Percentiles rank a stretch among this genome's conserved stretches.
Evolutionary conservation across 768 basidiomycete genomes (phyloP).

Genomic region (Termitomyces sp.): DNA sequence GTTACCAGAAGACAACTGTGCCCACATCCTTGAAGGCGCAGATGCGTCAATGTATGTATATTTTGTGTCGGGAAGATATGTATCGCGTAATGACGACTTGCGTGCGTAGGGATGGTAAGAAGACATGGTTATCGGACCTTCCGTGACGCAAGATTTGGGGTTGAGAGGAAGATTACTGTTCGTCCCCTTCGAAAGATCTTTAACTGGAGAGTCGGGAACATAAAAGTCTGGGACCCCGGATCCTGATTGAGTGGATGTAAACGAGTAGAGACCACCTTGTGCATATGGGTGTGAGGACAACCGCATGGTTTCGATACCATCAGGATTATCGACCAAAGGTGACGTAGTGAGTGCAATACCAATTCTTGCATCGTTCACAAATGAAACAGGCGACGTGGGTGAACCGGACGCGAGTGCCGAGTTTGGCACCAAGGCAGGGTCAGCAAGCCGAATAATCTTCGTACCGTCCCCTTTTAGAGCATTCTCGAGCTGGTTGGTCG

Average conservation of each 20-base stretch:
- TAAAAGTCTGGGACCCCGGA: slow-evolving; percentile 28
- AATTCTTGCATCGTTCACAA: slow-evolving; percentile 21
- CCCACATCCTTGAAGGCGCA: slow-evolving; percentile 45
- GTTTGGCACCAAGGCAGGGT: slow-evolving; percentile 28
- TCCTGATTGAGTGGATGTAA: slow-evolving; percentile 18
- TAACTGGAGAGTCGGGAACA: not conserved
- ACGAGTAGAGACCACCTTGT: slow-evolving; percentile 30
- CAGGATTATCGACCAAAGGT: slow-evolving; percentile 16
- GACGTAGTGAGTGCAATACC: slow-evolving; percentile 33
- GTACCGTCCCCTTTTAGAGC: slow-evolving; percentile 34
- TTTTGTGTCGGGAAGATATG: slow-evolving; percentile 25
- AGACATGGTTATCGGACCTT: slow-evolving; percentile 25
- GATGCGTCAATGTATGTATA: slow-evolving; percentile 34
- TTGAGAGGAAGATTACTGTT: slow-evolving; percentile 8
- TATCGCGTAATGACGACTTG: slow-evolving; percentile 24
- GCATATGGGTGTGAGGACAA: slow-evolving; percentile 46
- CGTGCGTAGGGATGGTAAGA: slow-evolving; percentile 40
- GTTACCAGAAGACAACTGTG: slow-evolving; percentile 36
- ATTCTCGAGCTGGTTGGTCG: slow-evolving; percentile 27
- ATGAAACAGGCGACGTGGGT: slow-evolving; percentile 22
- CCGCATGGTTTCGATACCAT: slow-evolving; percentile 24
- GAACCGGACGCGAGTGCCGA: not conserved
- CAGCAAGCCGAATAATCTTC: slow-evolving; percentile 34
- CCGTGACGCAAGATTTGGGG: slow-evolving; percentile 19
- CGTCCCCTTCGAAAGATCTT: not conserved